Base-by-base conservation (phyloP, 169 alveolate genomes). In the Cryptosporidium ubiquitum region DNA sequence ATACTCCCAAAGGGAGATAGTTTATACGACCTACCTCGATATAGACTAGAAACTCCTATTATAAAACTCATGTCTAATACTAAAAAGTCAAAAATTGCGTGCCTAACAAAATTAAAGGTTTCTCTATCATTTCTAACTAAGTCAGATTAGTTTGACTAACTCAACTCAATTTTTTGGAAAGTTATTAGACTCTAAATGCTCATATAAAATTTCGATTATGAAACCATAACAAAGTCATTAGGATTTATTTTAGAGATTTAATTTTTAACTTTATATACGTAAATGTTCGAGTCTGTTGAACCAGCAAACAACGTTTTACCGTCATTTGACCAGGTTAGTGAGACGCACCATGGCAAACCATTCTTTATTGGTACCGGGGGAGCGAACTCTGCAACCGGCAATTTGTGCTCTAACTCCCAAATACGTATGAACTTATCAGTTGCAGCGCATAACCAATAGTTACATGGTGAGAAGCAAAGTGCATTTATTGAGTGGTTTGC, bases 361-460 rank as follows among this genome's bases (percentile, higher is more conserved):
- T 94, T 91, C 95, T 96, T 96, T 93, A 94, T 92, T 44, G 96
- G 95, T 84, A 93, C 93, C 70, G 93, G 96, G 69, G 97, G 96
- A 84, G 94, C 92, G 60, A 97, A 95, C 92, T 96, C 98, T 26
- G 97, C 97, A 47, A 96, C 94, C 70, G 96, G 95, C 66, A 93
- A 92, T 95, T 97, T 97, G 95, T 96, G 96, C 94, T 97, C 99
- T 92, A 97, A 91, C 74, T 97, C 97, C 99, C 99, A 97, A 61
- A 94, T 93, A 85, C 96, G 95, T 84, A 97, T 96, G 75, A 96
- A 93, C 86, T 95, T 96, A 95, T 97, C 98, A 14, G 99, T 97
- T 73, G 98, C 99, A 5, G 98, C 98, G 86, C 98, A 95, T 58
- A 97, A 96, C 99, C 99, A 97, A 93, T 97, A 97, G 94, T 96